Conservation (phyloP, 148 eudicot species). For the Bassia scoparia region DNA sequence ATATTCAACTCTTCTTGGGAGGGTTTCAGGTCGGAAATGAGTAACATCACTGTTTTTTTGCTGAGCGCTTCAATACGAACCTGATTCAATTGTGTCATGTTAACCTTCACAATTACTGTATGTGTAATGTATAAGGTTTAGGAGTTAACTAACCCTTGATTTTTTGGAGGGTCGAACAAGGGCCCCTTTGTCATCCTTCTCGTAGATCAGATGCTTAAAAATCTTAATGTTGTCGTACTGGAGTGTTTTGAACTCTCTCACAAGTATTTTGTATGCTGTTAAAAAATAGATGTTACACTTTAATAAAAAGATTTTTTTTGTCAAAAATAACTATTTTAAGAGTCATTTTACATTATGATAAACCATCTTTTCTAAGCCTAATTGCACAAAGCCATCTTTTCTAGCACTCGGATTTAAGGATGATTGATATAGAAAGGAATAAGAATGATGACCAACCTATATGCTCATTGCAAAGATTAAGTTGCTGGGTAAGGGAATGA, state of each 20-base stretch:
- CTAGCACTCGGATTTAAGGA: too few relatives aligned
- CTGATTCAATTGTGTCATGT: constrained; percentile 31
- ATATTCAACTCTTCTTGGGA: constrained; percentile 48
- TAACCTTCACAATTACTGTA: background rate
- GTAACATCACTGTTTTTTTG: constrained; percentile 62
- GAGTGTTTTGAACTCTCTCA: constrained; percentile 49
- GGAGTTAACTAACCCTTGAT: constrained; percentile 48
- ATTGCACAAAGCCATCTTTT: background rate
- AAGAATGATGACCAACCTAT: constrained; percentile 52
- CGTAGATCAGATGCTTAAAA: constrained; percentile 54
- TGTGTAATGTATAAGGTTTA: constrained; percentile 6
- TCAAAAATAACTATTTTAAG: too few relatives aligned
- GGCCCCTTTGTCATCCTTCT: constrained; percentile 62
- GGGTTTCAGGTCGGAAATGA: constrained; percentile 74
- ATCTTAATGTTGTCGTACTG: constrained; percentile 70
- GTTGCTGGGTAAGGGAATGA: constrained; percentile 65
- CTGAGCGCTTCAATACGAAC: constrained; percentile 62
- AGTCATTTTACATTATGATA: too few relatives aligned
- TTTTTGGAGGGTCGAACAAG: constrained; percentile 47
- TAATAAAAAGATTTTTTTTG: too few relatives aligned
- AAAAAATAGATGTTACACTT: background rate
- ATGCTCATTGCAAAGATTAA: constrained; percentile 58
- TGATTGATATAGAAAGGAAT: background rate
- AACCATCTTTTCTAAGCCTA: background rate
- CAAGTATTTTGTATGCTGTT: constrained; percentile 54